Evolutionary conservation across 345 rosid species (phyloP).

Genomic region (Carallia pectinifolia): DNA sequence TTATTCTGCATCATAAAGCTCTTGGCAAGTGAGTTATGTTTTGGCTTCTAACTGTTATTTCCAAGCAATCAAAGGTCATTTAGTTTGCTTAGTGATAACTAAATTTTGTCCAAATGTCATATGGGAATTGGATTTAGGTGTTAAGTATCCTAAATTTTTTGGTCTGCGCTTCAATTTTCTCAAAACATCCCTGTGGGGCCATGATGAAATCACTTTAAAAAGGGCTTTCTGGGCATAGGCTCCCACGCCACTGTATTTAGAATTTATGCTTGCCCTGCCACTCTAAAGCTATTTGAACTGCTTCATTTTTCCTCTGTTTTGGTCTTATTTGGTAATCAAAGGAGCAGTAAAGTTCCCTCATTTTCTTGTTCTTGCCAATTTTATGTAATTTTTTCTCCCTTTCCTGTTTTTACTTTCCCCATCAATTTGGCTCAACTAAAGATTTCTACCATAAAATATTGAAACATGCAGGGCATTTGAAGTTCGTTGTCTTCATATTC

Average conservation of each 20-base stretch:
- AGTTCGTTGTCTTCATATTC: conserved; percentile 83
- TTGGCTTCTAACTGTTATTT: background rate
- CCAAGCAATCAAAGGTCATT: no score
- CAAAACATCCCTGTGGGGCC: background rate
- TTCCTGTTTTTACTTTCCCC: background rate
- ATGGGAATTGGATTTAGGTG: background rate
- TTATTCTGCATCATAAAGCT: conserved; percentile 77
- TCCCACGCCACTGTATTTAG: no score
- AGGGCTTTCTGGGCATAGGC: background rate
- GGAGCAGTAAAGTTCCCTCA: background rate
- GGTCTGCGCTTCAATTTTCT: background rate
- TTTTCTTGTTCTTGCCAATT: background rate
- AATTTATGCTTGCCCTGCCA: background rate
- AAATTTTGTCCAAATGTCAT: no score
- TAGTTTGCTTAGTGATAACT: no score
- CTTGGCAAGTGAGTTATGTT: conserved; percentile 72
- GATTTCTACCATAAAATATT: conserved; percentile 2
- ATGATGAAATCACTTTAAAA: background rate
- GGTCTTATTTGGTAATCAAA: no score
- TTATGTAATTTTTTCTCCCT: no score
- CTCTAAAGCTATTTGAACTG: background rate
- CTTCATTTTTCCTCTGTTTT: no score
- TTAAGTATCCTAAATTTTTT: background rate
- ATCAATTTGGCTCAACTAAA: background rate
- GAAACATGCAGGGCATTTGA: conserved; percentile 64